Conservation (phyloP, 2,329 filamentous ascomycete species). For the Cladophialophora exuberans region DNA sequence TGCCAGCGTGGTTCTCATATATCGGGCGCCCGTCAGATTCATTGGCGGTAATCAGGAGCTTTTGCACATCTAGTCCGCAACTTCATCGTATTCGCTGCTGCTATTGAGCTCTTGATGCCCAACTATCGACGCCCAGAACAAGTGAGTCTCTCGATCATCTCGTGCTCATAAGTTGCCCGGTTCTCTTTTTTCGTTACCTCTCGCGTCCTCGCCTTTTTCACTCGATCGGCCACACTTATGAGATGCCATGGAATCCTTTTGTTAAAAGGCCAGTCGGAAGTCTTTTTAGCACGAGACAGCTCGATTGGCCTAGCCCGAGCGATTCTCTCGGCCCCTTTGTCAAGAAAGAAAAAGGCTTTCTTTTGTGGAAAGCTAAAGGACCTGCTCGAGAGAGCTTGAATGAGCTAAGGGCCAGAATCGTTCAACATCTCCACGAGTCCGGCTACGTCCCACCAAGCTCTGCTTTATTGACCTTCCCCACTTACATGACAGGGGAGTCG, state of each 20-base stretch:
- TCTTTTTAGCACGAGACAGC: not conserved
- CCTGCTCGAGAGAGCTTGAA: not conserved
- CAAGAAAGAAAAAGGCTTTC: not conserved
- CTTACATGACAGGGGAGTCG: not conserved
- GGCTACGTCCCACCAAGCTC: not conserved
- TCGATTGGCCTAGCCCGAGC: not conserved
- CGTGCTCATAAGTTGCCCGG: too few species aligned
- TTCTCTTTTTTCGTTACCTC: too few species aligned
- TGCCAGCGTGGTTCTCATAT: too few species aligned
- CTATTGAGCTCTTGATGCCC: too few species aligned
- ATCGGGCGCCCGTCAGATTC: too few species aligned
- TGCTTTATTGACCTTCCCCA: not conserved
- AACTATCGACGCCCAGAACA: too few species aligned
- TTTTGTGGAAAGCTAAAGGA: conserved; percentile 7
- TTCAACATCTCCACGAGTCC: not conserved
- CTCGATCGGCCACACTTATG: not conserved
- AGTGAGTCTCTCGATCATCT: too few species aligned
- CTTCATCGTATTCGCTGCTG: too few species aligned
- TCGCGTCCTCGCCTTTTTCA: too few species aligned
- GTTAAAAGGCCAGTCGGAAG: not conserved
- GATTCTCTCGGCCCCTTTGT: not conserved
- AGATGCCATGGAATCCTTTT: conserved; percentile 1
- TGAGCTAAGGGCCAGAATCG: not conserved
- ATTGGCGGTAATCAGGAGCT: too few species aligned
- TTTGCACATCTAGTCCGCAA: too few species aligned